Percentiles rank a stretch among this genome's conserved stretches.
Evolutionary conservation across 2,329 filamentous ascomycete genomes (phyloP).

Genomic region (Aureobasidium melanogenum): DNA sequence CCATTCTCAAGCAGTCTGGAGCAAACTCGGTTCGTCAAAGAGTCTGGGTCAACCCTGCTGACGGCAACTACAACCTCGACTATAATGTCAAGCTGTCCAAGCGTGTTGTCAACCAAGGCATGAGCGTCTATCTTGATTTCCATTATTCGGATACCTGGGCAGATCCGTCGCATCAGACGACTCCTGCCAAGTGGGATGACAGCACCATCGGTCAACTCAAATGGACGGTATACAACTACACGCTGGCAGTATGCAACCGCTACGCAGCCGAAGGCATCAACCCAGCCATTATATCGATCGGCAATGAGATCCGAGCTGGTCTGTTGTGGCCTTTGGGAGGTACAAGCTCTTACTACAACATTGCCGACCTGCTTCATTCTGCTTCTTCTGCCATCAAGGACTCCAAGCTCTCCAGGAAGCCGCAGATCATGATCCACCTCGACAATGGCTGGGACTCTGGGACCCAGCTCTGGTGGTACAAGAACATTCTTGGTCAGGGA

Average conservation of each 20-base stretch:
- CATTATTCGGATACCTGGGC: constrained; percentile 29
- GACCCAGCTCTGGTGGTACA: constrained; percentile 24
- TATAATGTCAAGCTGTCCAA: constrained; percentile 28
- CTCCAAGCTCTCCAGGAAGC: constrained; percentile 18
- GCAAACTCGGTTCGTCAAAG: constrained; percentile 21
- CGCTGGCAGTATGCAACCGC: constrained; percentile 28
- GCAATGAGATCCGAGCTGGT: constrained; percentile 30
- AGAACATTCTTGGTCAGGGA: constrained; percentile 20
- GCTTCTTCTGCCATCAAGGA: constrained; percentile 23
- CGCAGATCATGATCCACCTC: constrained; percentile 25
- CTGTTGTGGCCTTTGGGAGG: constrained; percentile 28
- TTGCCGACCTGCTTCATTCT: constrained; percentile 25
- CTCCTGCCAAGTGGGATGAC: constrained; percentile 25
- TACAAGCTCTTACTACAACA: constrained; percentile 24
- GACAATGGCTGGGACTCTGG: constrained; percentile 26
- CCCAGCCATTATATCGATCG: constrained; percentile 31
- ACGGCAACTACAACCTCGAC: constrained; percentile 23
- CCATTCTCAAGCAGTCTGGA: constrained; percentile 19
- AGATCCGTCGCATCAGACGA: constrained; percentile 26
- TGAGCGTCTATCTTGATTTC: constrained; percentile 25
- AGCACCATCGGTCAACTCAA: constrained; percentile 24
- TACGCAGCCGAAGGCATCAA: constrained; percentile 31
- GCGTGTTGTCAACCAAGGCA: constrained; percentile 23
- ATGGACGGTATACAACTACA: constrained; percentile 24
- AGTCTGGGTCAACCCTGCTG: constrained; percentile 23